A percentile compares a stretch with the other conserved stretches of the same genome.
phyloP scores from a whole-genome alignment of 202 grass and related monocot genomes.

The Setaria viridis region DNA sequence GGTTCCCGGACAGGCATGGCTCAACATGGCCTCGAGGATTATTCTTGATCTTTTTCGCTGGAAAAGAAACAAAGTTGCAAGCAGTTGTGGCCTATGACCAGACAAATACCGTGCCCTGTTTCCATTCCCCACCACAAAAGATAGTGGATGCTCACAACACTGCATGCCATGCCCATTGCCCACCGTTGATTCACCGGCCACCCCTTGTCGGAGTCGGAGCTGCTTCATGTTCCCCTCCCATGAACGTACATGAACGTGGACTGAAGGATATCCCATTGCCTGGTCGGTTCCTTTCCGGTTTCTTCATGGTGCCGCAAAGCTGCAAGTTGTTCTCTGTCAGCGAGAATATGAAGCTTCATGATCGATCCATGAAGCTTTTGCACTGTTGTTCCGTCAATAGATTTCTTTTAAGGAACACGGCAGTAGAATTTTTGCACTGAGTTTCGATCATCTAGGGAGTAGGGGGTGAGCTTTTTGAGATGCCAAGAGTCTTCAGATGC shows the following conservation, averaged over 20 bases:
- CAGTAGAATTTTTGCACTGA: background rate
- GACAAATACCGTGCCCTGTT: too few relatives aligned
- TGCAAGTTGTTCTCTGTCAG: slow-evolving; percentile 1
- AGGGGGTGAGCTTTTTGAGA: background rate
- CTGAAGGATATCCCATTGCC: background rate
- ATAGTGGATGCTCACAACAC: background rate
- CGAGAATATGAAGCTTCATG: background rate
- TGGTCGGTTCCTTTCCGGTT: background rate
- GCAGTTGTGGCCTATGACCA: too few relatives aligned
- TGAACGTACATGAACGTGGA: background rate
- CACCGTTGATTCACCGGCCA: background rate
- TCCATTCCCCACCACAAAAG: background rate
- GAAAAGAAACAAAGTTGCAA: too few relatives aligned
- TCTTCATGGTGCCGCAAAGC: background rate
- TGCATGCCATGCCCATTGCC: background rate
- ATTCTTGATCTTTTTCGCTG: background rate
- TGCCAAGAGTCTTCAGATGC: slow-evolving; percentile 17
- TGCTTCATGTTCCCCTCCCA: background rate
- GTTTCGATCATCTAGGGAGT: background rate
- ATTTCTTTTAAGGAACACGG: too few relatives aligned
- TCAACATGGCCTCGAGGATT: background rate
- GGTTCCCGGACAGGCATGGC: too few relatives aligned
- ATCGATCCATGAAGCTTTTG: background rate
- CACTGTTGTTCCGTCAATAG: background rate
- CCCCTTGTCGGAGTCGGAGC: background rate